Percentiles rank a stretch among this genome's conserved stretches.
phyloP scores from a whole-genome alignment of 1,139 yeast genomes.

The Suhomyces wounanorum region DNA sequence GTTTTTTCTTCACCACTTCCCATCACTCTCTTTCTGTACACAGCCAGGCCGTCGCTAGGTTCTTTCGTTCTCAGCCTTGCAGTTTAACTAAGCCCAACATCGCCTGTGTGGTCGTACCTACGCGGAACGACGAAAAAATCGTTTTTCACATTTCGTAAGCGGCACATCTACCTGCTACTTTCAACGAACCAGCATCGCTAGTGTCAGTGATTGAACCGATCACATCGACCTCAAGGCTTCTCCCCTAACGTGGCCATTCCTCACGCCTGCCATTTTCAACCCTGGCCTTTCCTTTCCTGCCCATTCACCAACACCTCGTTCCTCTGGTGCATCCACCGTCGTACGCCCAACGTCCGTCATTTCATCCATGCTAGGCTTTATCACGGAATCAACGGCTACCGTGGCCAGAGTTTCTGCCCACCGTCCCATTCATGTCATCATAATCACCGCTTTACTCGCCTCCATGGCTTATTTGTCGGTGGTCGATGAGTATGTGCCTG shows the following conservation, averaged over 20 bases:
- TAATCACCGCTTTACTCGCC: slow-evolving; percentile 71
- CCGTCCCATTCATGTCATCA: slow-evolving; percentile 87
- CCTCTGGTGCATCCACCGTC: not conserved
- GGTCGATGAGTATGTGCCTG: slow-evolving; percentile 74
- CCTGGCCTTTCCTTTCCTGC: not conserved
- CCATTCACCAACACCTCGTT: not conserved
- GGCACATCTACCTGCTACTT: slow-evolving; percentile 1
- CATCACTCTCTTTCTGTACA: not conserved
- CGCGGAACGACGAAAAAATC: slow-evolving; percentile 5
- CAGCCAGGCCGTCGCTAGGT: not conserved
- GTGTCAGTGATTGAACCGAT: not conserved
- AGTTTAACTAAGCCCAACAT: not conserved
- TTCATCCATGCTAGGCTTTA: slow-evolving; percentile 27
- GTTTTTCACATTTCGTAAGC: not conserved
- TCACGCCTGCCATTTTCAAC: not conserved
- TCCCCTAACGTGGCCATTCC: not conserved
- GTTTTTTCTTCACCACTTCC: not conserved
- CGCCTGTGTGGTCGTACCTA: not conserved
- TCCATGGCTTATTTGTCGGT: slow-evolving; percentile 81
- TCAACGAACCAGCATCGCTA: not conserved
- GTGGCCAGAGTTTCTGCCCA: slow-evolving; percentile 72
- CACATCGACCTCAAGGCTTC: not conserved
- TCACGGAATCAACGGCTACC: slow-evolving; percentile 38
- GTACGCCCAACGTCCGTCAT: not conserved
- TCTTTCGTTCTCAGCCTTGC: not conserved